These are phyloP conservation scores for Aspergillus uvarum DNA, from an alignment of 2,329 filamentous ascomycete species.

Conservation along the genomic window DNA sequence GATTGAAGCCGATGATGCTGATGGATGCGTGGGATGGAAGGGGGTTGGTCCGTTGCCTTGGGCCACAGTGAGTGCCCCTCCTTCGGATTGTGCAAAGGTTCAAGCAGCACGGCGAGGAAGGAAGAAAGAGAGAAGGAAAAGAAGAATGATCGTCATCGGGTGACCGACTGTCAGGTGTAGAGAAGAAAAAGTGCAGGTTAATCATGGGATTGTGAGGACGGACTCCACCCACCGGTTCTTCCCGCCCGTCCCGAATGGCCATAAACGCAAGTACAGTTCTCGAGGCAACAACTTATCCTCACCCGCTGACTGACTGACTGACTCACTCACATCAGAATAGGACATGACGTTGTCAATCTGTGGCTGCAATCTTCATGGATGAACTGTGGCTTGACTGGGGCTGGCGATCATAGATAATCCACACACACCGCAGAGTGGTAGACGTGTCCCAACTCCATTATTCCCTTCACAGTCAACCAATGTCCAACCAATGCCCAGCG, in stretches of 20 bases:
- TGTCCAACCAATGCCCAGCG: background rate
- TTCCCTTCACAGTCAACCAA: background rate
- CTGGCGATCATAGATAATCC: background rate
- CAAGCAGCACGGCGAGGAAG: background rate
- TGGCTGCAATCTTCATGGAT: background rate
- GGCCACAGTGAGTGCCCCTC: background rate
- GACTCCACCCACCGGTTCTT: constrained; percentile 7
- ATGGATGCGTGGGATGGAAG: constrained; percentile 6
- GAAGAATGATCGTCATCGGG: constrained; percentile 1
- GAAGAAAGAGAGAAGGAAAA: background rate
- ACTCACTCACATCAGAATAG: no score
- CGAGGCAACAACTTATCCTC: background rate
- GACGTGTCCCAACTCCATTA: constrained; percentile 1
- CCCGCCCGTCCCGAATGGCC: constrained; percentile 4
- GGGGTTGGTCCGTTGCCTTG: background rate
- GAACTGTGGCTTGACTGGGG: background rate
- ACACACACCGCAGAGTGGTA: background rate
- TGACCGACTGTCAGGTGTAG: background rate
- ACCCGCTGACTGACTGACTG: no score
- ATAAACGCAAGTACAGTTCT: background rate
- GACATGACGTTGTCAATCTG: background rate
- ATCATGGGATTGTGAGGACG: background rate
- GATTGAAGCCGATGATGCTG: constrained; percentile 6
- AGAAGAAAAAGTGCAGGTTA: background rate
- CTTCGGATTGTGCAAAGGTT: background rate